phyloP scores from a whole-genome alignment of 495 filamentous ascomycete species.

The Xylaria scruposa region DNA sequence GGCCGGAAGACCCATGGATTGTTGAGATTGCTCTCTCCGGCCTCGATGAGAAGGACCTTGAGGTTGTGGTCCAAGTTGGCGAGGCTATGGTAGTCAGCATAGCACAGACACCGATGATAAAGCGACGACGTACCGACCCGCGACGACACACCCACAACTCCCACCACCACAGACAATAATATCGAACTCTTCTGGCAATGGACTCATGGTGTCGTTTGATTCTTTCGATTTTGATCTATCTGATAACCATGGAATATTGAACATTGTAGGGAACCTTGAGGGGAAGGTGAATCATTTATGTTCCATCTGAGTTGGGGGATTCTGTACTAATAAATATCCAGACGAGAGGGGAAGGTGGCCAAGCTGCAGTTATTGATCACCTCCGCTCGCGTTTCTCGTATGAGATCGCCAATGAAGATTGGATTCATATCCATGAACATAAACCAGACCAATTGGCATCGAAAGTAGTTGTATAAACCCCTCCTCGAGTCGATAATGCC shows the following conservation, averaged over 20 bases:
- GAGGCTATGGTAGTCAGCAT: slow-evolving; percentile 53
- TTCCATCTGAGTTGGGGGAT: slow-evolving; percentile 22
- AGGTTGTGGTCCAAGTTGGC: slow-evolving; percentile 83
- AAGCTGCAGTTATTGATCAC: slow-evolving; percentile 19
- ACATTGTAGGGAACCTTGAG: slow-evolving; percentile 31
- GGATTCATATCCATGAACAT: slow-evolving; percentile 9
- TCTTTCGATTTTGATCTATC: slow-evolving; percentile 23
- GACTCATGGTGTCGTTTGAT: slow-evolving; percentile 43
- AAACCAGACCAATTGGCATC: slow-evolving; percentile 24
- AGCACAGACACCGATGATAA: background rate
- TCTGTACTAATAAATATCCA: slow-evolving; percentile 33
- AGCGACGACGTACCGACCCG: slow-evolving; percentile 58
- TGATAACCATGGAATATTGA: slow-evolving; percentile 16
- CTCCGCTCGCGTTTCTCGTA: slow-evolving; percentile 18
- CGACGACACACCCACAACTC: slow-evolving; percentile 76
- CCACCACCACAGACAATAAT: slow-evolving; percentile 82
- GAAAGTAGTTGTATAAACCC: slow-evolving; percentile 24
- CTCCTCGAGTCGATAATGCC: slow-evolving; percentile 29
- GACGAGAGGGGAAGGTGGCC: slow-evolving; percentile 31
- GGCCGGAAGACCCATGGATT: slow-evolving; percentile 84
- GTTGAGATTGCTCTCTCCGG: slow-evolving; percentile 79
- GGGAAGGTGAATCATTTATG: slow-evolving; percentile 34
- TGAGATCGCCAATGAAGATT: slow-evolving; percentile 30
- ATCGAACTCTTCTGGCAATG: slow-evolving; percentile 74
- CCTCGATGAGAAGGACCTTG: slow-evolving; percentile 79